Percentiles rank a stretch among this genome's conserved stretches.
phyloP scores from a whole-genome alignment of 306 rosid species.

The Lathyrus oleraceus region DNA sequence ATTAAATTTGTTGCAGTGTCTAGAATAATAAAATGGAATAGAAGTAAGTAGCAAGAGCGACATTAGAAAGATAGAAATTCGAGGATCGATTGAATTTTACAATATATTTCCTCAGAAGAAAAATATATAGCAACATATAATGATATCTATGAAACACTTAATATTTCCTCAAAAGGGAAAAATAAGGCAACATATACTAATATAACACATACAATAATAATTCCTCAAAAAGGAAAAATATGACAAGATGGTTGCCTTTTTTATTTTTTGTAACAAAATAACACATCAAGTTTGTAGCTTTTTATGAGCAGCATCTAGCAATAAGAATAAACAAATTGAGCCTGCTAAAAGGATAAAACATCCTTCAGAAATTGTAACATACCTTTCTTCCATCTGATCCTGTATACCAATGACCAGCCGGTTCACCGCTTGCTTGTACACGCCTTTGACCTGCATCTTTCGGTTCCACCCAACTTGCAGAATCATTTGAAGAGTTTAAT shows the following conservation, averaged over 20 bases:
- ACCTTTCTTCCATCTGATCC: constrained; percentile 80
- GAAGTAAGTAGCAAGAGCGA: not conserved
- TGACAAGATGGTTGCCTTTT: not conserved
- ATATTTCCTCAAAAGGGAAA: not conserved
- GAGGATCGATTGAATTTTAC: not conserved
- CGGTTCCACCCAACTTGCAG: constrained; percentile 76
- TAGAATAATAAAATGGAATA: not conserved
- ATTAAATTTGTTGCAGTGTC: not conserved
- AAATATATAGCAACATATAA: not conserved
- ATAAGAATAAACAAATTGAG: constrained; percentile 10
- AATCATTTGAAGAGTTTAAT: constrained; percentile 38
- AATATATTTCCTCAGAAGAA: not conserved
- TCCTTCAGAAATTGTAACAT: constrained; percentile 7
- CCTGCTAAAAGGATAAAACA: constrained; percentile 21
- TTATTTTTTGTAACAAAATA: not conserved
- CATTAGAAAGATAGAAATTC: not conserved
- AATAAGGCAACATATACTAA: not conserved
- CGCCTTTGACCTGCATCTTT: constrained; percentile 68
- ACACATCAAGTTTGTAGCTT: constrained; percentile 4
- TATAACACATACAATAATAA: not conserved
- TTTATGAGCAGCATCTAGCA: constrained; percentile 11
- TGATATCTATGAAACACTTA: no score
- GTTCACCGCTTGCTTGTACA: constrained; percentile 60
- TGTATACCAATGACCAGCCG: constrained; percentile 89
- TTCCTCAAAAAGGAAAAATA: not conserved